Percentiles rank a stretch among this genome's conserved stretches.
Conservation (phyloP, 352 stramenopile genomes). For the Phytopythium oedochilum region DNA sequence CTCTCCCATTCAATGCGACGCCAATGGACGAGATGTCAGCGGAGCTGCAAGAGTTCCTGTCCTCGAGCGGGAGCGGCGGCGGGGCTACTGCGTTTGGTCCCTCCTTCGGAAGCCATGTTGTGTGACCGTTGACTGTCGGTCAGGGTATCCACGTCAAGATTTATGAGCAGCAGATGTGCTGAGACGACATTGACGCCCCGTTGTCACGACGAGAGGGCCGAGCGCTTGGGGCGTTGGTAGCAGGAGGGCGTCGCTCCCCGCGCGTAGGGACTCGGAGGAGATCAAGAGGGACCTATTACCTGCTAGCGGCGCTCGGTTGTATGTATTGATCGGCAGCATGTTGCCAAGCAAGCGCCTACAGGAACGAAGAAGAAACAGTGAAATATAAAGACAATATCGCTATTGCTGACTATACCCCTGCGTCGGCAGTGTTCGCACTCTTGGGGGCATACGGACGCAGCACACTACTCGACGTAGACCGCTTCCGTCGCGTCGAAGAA, state of each 20-base stretch:
- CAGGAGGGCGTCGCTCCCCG: neutral
- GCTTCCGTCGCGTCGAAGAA: no score
- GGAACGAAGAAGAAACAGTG: no score
- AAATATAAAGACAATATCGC: no score
- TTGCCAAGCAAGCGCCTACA: no score
- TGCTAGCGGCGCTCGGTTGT: neutral
- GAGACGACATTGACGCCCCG: neutral
- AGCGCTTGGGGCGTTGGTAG: neutral
- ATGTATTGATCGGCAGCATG: no score
- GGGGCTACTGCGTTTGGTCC: neutral
- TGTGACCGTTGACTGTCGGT: no score
- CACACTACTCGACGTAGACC: no score
- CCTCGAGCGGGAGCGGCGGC: neutral
- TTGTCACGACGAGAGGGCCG: neutral
- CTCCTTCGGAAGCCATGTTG: no score
- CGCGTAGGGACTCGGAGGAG: slow-evolving; percentile 1
- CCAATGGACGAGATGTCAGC: neutral
- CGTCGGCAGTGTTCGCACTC: no score
- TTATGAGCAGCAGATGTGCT: neutral
- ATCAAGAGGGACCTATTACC: neutral
- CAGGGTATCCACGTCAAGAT: neutral
- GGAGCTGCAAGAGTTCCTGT: slow-evolving; percentile 1
- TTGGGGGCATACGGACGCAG: no score
- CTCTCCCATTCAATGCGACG: neutral
- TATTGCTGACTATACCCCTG: no score